A percentile compares a stretch with the other conserved stretches of the same genome.
phyloP scores from a whole-genome alignment of 1,284 basidiomycete genomes.

The Farysia itapuensis region DNA sequence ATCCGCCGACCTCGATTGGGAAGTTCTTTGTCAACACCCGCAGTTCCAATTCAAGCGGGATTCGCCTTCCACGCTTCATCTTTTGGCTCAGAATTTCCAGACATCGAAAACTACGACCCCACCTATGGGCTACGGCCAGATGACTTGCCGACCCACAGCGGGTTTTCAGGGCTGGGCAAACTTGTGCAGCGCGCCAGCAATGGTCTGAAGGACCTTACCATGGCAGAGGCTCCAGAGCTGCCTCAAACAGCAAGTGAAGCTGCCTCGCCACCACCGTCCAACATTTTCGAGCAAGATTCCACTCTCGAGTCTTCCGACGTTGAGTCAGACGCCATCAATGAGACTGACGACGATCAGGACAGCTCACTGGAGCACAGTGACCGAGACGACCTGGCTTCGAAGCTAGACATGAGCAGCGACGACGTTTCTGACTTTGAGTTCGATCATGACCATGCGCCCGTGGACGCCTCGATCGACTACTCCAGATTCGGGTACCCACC shows the following conservation, averaged over 20 bases:
- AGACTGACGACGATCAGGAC: slow-evolving; percentile 18
- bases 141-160: slow-evolving; percentile 66
- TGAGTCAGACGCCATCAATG: slow-evolving; percentile 13
- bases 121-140: slow-evolving; percentile 85
- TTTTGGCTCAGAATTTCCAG: slow-evolving; percentile 34
- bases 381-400: slow-evolving; percentile 12
- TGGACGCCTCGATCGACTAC: slow-evolving; percentile 39
- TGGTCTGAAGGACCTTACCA: slow-evolving; percentile 35
- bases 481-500: slow-evolving; percentile 45
- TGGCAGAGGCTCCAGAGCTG: not conserved
- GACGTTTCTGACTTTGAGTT: slow-evolving; percentile 31
- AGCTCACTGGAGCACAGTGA: slow-evolving; percentile 2
- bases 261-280: not conserved
- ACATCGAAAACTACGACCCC: slow-evolving; percentile 85
- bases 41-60: slow-evolving; percentile 14
- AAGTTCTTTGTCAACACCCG: slow-evolving; percentile 27
- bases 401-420: slow-evolving; percentile 19
- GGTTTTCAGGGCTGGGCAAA: slow-evolving; percentile 70
- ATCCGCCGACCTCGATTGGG: slow-evolving; percentile 10
- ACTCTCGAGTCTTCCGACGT: not conserved
- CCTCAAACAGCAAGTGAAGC: not conserved
- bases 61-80: slow-evolving; percentile 9
- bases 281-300: not conserved
- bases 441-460: slow-evolving; percentile 4
- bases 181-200: slow-evolving; percentile 27